Base-by-base conservation (phyloP, 2,329 filamentous ascomycete genomes). In the Sporothrix schenckii region DNA sequence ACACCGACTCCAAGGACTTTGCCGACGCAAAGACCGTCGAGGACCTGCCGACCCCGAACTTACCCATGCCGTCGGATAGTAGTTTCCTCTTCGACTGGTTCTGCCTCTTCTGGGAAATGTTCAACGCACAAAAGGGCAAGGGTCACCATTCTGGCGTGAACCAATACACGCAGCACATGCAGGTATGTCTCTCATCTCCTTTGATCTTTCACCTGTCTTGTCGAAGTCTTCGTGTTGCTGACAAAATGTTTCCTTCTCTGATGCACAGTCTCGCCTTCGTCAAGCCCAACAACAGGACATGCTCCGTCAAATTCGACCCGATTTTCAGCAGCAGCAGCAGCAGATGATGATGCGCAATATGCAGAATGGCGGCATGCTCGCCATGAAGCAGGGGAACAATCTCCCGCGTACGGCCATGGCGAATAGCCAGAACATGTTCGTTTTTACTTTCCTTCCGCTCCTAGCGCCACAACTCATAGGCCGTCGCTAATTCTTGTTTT, bases 1-100 rank as follows among this genome's bases (percentile, higher is more conserved):
- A 94, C 76, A 90, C 89, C n/a, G 93, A 96, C 77, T 86, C 83
- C 72, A 95, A 95, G 81, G 91, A 94, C 74, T 90, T 91, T 73
- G 81, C 91, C 72, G 89, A 92, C 74, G 80, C 85, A 66, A 94
- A 94, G 78, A 86, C 91, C 56, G 92, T 92, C 0, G 87, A 90
- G 70, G 93, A 97, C 77, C 85, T 98, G 52, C 94, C 94, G 4
- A 85, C 87, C 7, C 90, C 93, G 14, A 89, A 88, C 73, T 83
- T 93, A 6, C 88, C 89, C 14, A 86, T 84, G 78, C 86, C 87
- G 65, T 84, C 86, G 69, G 91, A 91, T 76, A 91, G 87, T 73
- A 92, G 92, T 34, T 98, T 99, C 77, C 84, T 99, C n/a, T 91
- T 93, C 75, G 95, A 98, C 77, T 99, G 95, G 95, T 99, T 96